Evolutionary conservation across 1,284 basidiomycete species (phyloP).

Genomic region (Irpex sp.): DNA sequence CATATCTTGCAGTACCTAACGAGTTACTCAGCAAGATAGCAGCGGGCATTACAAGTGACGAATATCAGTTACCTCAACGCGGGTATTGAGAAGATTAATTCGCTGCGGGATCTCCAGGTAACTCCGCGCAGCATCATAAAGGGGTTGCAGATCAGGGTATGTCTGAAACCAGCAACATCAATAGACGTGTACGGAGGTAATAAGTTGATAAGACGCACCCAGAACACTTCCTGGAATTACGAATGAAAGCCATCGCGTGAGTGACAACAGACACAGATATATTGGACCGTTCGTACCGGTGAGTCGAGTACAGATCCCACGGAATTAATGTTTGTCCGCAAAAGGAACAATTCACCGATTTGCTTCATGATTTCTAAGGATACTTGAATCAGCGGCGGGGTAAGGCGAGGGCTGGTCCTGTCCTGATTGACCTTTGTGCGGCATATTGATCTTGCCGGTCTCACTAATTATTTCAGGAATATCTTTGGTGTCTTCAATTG

Average conservation of each 20-base stretch:
- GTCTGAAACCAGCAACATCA: constrained; percentile 41
- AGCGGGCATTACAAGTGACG: neutral
- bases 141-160: constrained; percentile 90
- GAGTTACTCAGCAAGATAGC: neutral
- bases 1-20: constrained; percentile 93
- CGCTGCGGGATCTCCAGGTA: constrained; percentile 95
- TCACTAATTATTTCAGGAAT: constrained; percentile 92
- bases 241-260: constrained; percentile 1
- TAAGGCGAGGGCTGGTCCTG: neutral
- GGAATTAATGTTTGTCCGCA: constrained; percentile 93
- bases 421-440: constrained; percentile 57
- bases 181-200: neutral
- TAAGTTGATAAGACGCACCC: constrained; percentile 48
- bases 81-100: constrained; percentile 89
- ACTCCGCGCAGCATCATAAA: constrained; percentile 90
- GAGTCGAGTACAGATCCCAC: constrained; percentile 95
- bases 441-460: constrained; percentile 92
- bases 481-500: constrained; percentile 96
- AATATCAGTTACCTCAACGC: constrained; percentile 69
- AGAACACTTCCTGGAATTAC: constrained; percentile 78
- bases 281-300: constrained; percentile 52
- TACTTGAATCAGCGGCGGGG: neutral
- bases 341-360: constrained; percentile 91
- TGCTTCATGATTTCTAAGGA: constrained; percentile 91
- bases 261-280: neutral